A percentile compares a stretch with the other conserved stretches of the same genome.
Conservation (phyloP, 2,329 filamentous ascomycete genomes). For the Sporothrix protearum region DNA sequence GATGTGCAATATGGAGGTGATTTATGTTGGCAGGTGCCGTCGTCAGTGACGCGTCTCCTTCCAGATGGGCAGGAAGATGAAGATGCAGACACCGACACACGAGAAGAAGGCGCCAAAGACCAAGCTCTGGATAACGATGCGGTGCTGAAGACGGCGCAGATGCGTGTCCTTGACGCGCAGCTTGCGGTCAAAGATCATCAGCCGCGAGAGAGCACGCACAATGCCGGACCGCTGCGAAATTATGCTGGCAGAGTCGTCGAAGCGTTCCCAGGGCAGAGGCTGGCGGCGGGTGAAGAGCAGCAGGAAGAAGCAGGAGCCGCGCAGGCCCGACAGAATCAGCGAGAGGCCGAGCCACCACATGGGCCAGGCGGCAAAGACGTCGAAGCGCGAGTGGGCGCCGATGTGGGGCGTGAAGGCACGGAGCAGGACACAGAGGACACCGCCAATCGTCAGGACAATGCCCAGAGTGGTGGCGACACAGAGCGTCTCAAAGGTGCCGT, state of each 20-base stretch:
- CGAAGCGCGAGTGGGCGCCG: conserved; percentile 42
- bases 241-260: conserved; percentile 38
- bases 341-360: conserved; percentile 46
- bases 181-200: conserved; percentile 49
- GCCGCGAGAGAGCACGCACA: conserved; percentile 35
- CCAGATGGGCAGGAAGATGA: conserved; percentile 46
- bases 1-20: background rate
- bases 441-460: conserved; percentile 40
- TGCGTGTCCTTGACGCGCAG: conserved; percentile 44
- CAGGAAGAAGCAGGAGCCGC: conserved; percentile 48
- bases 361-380: conserved; percentile 44
- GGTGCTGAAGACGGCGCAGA: conserved; percentile 43
- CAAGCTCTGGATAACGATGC: conserved; percentile 44
- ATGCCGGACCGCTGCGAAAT: conserved; percentile 31
- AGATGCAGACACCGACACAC: conserved; percentile 38
- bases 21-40: background rate
- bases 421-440: conserved; percentile 41
- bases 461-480: conserved; percentile 46
- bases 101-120: conserved; percentile 40
- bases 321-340: conserved; percentile 43
- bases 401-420: conserved; percentile 40
- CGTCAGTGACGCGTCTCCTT: conserved; percentile 30
- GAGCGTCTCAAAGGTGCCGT: conserved; percentile 48
- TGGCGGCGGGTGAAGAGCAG: conserved; percentile 46
- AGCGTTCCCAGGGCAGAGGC: conserved; percentile 47